These are phyloP conservation scores for Xylariales sp. DNA, from an alignment of 2,329 filamentous ascomycete genomes.

Conservation along the genomic window DNA sequence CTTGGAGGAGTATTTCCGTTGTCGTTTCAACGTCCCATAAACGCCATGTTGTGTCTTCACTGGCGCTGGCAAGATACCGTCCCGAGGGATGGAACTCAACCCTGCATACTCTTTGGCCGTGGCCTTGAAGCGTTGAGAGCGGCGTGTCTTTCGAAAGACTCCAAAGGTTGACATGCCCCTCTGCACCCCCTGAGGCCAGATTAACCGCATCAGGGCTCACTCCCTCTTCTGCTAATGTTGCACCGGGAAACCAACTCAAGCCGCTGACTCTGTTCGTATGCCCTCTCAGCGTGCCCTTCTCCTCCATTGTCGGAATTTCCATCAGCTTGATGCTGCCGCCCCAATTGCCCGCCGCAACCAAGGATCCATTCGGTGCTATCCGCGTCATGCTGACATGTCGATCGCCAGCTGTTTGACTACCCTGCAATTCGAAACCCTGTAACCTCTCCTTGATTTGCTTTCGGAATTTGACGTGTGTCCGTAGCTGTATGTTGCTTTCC, in stretches of 20 bases:
- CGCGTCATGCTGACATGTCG: conserved; percentile 87
- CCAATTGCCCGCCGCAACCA: conserved; percentile 89
- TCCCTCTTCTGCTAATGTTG: conserved; percentile 66
- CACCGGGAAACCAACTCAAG: conserved; percentile 81
- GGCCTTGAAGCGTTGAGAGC: conserved; percentile 74
- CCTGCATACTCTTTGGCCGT: conserved; percentile 81
- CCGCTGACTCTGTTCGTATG: conserved; percentile 89
- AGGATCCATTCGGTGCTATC: conserved; percentile 79
- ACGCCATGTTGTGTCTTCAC: conserved; percentile 94
- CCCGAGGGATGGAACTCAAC: conserved; percentile 95
- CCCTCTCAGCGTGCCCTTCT: conserved; percentile 70
- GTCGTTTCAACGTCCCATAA: conserved; percentile 90
- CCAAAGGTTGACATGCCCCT: conserved; percentile 86
- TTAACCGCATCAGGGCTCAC: conserved; percentile 74
- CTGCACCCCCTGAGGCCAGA: conserved; percentile 84
- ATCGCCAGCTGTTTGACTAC: conserved; percentile 88
- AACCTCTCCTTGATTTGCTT: conserved; percentile 83
- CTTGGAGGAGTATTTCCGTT: conserved; percentile 80
- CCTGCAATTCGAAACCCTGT: conserved; percentile 81
- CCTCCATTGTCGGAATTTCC: conserved; percentile 75
- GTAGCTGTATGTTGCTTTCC: conserved; percentile 77
- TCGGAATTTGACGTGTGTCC: conserved; percentile 88
- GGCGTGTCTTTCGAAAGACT: conserved; percentile 83
- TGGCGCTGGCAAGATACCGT: conserved; percentile 83
- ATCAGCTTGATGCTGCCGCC: conserved; percentile 83